Evolutionary conservation across 1,284 basidiomycete genomes (phyloP), one percentile per base, ranked within the genome.

Genomic region (Sporisorium exsertum): DNA sequence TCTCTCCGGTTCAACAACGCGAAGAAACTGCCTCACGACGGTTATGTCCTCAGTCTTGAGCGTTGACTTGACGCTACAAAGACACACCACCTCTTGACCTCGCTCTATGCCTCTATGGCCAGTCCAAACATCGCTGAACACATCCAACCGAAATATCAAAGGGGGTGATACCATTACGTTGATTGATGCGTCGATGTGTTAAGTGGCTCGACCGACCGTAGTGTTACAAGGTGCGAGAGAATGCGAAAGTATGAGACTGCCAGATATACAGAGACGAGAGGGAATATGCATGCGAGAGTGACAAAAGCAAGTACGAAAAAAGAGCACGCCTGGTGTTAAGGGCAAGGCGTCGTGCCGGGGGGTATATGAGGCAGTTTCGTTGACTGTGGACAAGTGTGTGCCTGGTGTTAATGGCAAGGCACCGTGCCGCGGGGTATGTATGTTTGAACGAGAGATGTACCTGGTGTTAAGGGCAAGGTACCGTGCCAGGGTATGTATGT

Each of bases 151-250:
- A 33, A 7, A 18, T n/a, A n/a, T 50, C 9, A n/a, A 35, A 58
- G 45, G 12, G 57, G 65, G 26, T 49, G 54, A 64, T 70, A 74
- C 72, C 59, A 70, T 74, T 64, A 40, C 56, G 18, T 40, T 16
- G n/a, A 40, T 2, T 40, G 26, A 58, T 32, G 45, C 61, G 71
- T 72, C 74, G 58, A 77, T 69, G 66, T 72, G 69, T 78, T 72
- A 75, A 78, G 72, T 67, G 76, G 72, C 76, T 75, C 69, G 76
- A 78, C 68, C 67, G 63, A 62, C 64, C 74, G 16, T 70, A 55
- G 7, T 65, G 54, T 58, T 70, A 71, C 64, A 63, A 51, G 26
- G 7, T 29, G 24, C 37, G 63, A 52, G 69, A 58, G 22, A 33
- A 55, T 47, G 64, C 52, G 29, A 53, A 20, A 29, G 35, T 40